Evolutionary conservation across 345 rosid species (phyloP), one percentile per base, ranked within the genome.

Genomic region (Reutealis trisperma): DNA sequence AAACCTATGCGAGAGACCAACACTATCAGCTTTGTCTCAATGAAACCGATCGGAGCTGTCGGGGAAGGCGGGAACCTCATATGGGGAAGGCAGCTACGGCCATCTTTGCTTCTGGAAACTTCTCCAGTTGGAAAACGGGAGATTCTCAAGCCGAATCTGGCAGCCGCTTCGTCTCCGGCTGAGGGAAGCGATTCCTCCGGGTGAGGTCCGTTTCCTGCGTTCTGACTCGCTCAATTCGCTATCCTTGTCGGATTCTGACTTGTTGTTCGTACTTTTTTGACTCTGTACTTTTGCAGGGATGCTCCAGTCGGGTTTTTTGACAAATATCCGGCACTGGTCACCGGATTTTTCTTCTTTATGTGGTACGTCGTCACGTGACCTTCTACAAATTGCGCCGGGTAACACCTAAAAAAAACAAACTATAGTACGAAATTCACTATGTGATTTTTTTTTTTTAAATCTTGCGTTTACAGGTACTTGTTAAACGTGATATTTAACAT

Each of bases 321-420:
- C 45, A 93, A 84, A 89, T 84, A 90, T 78, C 99, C 99, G 70
- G 87, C 87, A 65, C 88, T 95, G 0, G 90, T 92, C 68, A 95
- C 99, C 69, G 98, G 99, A 0, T 95, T 93, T 77, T 95, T 93
- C 92, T 95, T 95, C 91, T 95, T 95, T 89, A 92, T 93, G 98
- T 95, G 99, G 99, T 93, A 81, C 11, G 70, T 74, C 41, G 0
- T 0, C 41, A 37, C 5, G 41, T 0, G 41, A 37, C 41, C 41
- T 37, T 4, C 6, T 37, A 6, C 5, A 37, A 37, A 37, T 5
- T 37, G 5, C 41, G 41, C 41, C 41, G 41, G 41, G 5, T 37
- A 6, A 37, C 41, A 37, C 41, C 41, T 37, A 37, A 37, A 6
- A 34, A 4, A 37, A 37, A 37, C 41, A 37, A 37, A 61, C 11